Conservation (phyloP, 495 filamentous ascomycete genomes). For the Neurospora sp. region DNA sequence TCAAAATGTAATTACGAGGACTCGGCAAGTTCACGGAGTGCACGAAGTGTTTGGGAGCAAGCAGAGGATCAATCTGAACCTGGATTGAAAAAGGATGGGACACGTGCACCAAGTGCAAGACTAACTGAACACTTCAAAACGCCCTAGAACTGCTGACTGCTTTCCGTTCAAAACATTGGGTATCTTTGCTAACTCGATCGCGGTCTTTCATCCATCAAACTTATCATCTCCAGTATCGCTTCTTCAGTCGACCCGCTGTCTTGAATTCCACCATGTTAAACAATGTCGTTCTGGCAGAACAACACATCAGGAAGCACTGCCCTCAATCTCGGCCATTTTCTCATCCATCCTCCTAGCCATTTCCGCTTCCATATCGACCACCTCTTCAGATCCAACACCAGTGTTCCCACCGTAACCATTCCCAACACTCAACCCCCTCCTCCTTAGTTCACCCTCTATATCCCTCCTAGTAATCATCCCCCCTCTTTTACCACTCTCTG, state of each 20-base stretch:
- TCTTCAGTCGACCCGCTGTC: neutral
- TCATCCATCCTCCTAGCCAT: constrained; percentile 50
- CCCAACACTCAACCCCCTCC: constrained; percentile 27
- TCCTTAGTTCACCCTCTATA: constrained; percentile 34
- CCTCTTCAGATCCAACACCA: constrained; percentile 23
- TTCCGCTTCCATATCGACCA: constrained; percentile 47
- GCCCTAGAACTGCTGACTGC: neutral
- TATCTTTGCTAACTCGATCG: neutral
- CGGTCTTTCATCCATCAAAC: neutral
- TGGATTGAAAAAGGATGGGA: neutral
- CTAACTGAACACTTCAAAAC: neutral
- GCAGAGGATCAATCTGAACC: neutral
- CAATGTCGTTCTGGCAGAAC: neutral
- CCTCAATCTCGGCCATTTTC: constrained; percentile 36
- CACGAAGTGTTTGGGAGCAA: neutral
- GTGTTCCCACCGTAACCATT: constrained; percentile 11
- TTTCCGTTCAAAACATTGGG: neutral
- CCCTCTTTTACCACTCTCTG: neutral
- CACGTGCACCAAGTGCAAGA: neutral
- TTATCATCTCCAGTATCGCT: neutral
- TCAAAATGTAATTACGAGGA: neutral
- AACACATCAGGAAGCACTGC: neutral
- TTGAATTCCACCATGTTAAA: neutral
- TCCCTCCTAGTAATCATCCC: constrained; percentile 32
- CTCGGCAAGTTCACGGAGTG: neutral